phyloP scores from a whole-genome alignment of 129 eudicot genomes.

The Scalesia atractyloides region DNA sequence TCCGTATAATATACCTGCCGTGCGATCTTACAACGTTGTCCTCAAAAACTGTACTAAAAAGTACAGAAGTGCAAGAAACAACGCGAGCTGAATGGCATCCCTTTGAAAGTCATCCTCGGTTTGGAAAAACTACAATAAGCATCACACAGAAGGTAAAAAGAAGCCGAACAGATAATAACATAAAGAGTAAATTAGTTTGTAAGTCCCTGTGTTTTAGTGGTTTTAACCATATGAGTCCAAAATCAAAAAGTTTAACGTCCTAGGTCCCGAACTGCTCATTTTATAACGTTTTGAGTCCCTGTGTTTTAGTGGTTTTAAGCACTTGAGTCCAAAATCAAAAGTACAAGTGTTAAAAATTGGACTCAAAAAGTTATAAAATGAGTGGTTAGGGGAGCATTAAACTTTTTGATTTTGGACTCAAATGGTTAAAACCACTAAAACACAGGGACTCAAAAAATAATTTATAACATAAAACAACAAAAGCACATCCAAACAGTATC shows the following conservation, averaged over 20 bases:
- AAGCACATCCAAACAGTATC: background rate
- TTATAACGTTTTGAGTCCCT: too few species aligned
- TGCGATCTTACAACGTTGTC: constrained; percentile 59
- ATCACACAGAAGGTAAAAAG: background rate
- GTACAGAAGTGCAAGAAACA: constrained; percentile 77
- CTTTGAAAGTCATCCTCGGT: constrained; percentile 79
- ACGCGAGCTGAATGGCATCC: constrained; percentile 78
- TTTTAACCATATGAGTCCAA: too few species aligned
- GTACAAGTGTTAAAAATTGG: too few species aligned
- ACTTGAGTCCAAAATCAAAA: too few species aligned
- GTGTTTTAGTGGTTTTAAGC: too few species aligned
- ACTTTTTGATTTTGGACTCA: background rate
- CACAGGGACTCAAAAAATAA: too few species aligned
- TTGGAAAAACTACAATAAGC: constrained; percentile 74
- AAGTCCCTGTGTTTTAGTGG: background rate
- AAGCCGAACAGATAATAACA: background rate
- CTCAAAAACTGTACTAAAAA: constrained; percentile 80
- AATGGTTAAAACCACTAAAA: too few species aligned
- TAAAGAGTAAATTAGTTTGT: background rate
- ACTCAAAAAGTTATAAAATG: too few species aligned
- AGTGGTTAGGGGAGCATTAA: too few species aligned
- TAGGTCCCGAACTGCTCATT: too few species aligned
- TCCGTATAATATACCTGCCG: background rate
- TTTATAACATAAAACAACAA: too few species aligned
- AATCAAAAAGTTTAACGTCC: too few species aligned